Percentiles rank a stretch among this genome's conserved stretches.
phyloP scores from a whole-genome alignment of 441 rosid species.

The Raphanus hybrid region DNA sequence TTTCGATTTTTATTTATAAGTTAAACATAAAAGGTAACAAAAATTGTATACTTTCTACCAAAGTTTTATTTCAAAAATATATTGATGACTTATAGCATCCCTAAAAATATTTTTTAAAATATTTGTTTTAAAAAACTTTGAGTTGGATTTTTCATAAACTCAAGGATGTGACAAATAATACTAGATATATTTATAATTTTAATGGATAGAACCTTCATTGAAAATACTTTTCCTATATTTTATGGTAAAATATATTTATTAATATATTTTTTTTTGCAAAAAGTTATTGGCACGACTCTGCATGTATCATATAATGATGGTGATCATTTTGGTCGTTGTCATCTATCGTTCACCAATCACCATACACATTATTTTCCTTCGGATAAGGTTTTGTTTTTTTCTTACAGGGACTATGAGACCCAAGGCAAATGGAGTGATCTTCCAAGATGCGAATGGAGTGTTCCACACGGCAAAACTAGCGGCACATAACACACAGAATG shows the following conservation, averaged over 20 bases:
- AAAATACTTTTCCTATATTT: too few relatives aligned
- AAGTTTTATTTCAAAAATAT: too few relatives aligned
- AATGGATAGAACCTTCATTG: too few relatives aligned
- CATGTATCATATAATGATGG: conserved; percentile 1
- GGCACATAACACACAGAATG: conserved; percentile 20
- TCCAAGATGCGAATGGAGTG: conserved; percentile 40
- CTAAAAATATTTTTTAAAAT: too few relatives aligned
- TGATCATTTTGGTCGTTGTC: not conserved
- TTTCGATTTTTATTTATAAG: not conserved
- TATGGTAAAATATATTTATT: too few relatives aligned
- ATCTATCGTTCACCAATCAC: not conserved
- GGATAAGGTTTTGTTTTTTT: not conserved
- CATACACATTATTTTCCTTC: conserved; percentile 7
- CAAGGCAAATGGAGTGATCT: conserved; percentile 47
- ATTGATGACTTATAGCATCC: not conserved
- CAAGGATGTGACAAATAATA: too few relatives aligned
- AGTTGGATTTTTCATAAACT: too few relatives aligned
- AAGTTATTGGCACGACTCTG: not conserved
- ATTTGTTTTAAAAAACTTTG: too few relatives aligned
- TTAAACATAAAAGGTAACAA: not conserved
- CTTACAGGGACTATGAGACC: conserved; percentile 40
- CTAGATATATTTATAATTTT: too few relatives aligned
- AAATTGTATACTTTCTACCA: not conserved
- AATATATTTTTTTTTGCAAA: not conserved
- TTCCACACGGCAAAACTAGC: conserved; percentile 42